Evolutionary conservation across 371 early-diverging fungal species (phyloP).

Genomic region (Spiromyces aspiralis): DNA sequence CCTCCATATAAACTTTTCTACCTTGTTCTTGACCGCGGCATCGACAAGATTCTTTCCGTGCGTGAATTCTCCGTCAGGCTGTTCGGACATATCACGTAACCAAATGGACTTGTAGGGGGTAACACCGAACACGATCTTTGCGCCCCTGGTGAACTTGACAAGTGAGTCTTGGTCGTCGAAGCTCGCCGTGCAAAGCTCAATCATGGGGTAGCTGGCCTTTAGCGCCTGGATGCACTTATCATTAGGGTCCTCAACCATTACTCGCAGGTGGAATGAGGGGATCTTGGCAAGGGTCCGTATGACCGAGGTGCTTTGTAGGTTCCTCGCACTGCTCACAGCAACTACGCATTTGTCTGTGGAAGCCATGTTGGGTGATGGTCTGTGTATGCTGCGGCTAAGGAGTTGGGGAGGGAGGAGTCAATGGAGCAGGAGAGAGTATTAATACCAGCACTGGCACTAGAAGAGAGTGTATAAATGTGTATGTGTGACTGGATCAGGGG

Average conservation of each 20-base stretch:
- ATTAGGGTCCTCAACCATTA: constrained; percentile 5
- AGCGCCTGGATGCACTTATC: not conserved
- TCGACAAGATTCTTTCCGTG: constrained; percentile 15
- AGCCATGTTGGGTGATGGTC: too few relatives aligned
- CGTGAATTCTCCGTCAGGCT: constrained; percentile 1
- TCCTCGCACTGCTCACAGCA: not conserved
- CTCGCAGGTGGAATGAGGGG: constrained; percentile 1
- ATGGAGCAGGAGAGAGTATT: too few relatives aligned
- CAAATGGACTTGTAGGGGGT: too few relatives aligned
- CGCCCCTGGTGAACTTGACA: constrained; percentile 4
- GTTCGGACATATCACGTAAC: not conserved
- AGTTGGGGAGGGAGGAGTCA: too few relatives aligned
- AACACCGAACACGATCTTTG: constrained; percentile 10
- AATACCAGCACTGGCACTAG: too few relatives aligned
- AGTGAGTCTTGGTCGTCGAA: constrained; percentile 4
- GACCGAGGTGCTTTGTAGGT: not conserved
- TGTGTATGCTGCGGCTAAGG: too few relatives aligned
- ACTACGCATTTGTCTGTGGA: too few relatives aligned
- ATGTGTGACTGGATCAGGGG: too few relatives aligned
- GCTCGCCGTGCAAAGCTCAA: constrained; percentile 5
- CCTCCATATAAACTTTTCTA: not conserved
- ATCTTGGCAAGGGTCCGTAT: not conserved
- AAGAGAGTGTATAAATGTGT: too few relatives aligned
- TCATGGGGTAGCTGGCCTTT: constrained; percentile 6
- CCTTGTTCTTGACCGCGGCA: constrained; percentile 12